Base-by-base conservation (phyloP, 2,329 filamentous ascomycete genomes). In the Fusarium sp. region DNA sequence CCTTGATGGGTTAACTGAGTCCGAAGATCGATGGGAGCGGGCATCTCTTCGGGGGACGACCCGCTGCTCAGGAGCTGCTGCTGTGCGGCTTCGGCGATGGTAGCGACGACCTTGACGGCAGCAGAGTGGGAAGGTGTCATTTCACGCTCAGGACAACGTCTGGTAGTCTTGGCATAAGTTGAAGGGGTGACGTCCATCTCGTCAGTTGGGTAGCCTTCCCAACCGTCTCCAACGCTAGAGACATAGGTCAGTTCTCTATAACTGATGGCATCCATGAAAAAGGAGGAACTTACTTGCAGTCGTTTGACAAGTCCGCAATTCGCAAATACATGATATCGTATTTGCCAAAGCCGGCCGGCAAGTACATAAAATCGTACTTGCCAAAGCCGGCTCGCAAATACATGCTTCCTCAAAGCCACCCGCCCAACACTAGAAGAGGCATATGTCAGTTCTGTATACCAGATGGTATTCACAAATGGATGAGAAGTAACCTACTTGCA, bases 171-270 rank as follows among this genome's bases (percentile, higher is more conserved):
- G 13, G 71, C 48, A 7, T 80, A 77, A 80, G 85, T 85, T 27
- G 81, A 83, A 2, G 83, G 83, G 3, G 84, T 85, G 31, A 82
- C 79, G 27, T 84, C 79, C 65, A 80, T 73, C 5, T 78, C 81
- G 35, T 82, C 80, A 60, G 29, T 31, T 31, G 9, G 9, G 29
- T 35, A 35, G 6, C 33, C 8, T 35, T 35, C 14, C 33, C 33
- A 14, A 16, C 33, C 33, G 14, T 16, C 33, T 35, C 33, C 33
- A 43, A 43, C 39, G n/a, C 39, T 43, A 7, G 39, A 20, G 11
- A 43, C n/a, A 43, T 3, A 20, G n/a, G n/a, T 43, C 39, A 43
- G 39, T n/a, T 43, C 39, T 43, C 39, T 20, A 14, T 43, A 16
- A 35, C 33, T 16, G 33, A 35, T 16, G 33, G 14, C 33, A 16